A percentile compares a stretch with the other conserved stretches of the same genome.
Evolutionary conservation across 768 basidiomycete species (phyloP).

Genomic region (Pisolithus tinctorius): DNA sequence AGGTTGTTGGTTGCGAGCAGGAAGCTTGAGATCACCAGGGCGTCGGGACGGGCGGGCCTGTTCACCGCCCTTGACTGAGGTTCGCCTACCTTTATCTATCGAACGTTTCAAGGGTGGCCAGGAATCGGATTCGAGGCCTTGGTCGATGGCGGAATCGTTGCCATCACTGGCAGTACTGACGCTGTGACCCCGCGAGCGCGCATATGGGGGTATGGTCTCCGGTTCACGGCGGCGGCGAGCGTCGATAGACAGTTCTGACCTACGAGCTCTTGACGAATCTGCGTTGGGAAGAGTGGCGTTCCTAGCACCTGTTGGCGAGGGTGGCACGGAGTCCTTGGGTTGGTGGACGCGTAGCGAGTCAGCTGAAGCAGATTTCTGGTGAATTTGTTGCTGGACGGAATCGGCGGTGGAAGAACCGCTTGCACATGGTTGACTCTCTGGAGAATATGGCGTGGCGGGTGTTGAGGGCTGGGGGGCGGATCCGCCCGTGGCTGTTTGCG

Average conservation of each 20-base stretch:
- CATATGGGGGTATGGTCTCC: conserved; percentile 27
- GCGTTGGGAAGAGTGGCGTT: conserved; percentile 30
- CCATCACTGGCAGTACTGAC: conserved; percentile 42
- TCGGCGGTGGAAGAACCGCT: conserved; percentile 13
- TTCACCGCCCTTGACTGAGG: conserved; percentile 45
- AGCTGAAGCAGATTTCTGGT: conserved; percentile 72
- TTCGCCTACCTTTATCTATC: conserved; percentile 38
- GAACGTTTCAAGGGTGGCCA: conserved; percentile 37
- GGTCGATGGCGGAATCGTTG: conserved; percentile 30
- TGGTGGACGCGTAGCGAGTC: conserved; percentile 60
- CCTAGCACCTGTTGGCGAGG: conserved; percentile 33
- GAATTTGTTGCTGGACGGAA: conserved; percentile 23
- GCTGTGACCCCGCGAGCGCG: conserved; percentile 51
- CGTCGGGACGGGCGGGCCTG: conserved; percentile 35
- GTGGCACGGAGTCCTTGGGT: conserved; percentile 28
- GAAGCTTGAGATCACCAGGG: conserved; percentile 58
- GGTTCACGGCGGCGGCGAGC: conserved; percentile 20
- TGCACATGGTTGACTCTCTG: conserved; percentile 8
- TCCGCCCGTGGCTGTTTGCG: conserved; percentile 21
- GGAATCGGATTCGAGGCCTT: conserved; percentile 50
- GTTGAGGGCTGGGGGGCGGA: conserved; percentile 34
- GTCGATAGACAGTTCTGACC: conserved; percentile 21
- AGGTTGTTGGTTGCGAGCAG: conserved; percentile 43
- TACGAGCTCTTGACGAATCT: conserved; percentile 28
- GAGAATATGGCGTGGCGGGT: conserved; percentile 38